A percentile compares a stretch with the other conserved stretches of the same genome.
These are phyloP conservation scores for Talaromyces sp. DNA, from an alignment of 2,329 filamentous ascomycete species.

Conservation along the genomic window DNA sequence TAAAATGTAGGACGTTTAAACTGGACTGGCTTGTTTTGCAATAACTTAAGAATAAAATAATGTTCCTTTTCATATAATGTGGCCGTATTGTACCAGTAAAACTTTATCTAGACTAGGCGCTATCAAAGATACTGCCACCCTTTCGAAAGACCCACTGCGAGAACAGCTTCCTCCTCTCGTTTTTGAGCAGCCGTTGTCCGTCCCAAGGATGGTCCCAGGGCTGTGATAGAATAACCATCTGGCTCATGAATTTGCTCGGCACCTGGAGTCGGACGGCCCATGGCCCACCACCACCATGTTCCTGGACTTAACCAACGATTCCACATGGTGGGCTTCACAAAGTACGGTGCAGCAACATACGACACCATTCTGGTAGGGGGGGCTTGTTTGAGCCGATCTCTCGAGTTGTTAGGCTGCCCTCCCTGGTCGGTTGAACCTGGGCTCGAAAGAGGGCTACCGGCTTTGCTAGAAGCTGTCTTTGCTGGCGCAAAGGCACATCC, in stretches of 20 bases:
- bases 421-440: not conserved
- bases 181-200: not conserved
- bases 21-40: not conserved
- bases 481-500: not conserved
- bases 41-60: not conserved
- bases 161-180: not conserved
- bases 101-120: not conserved
- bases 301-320: conserved; percentile 55
- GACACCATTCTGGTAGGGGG: not conserved
- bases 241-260: conserved; percentile 44
- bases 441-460: not conserved
- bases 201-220: conserved; percentile 53
- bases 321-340: conserved; percentile 55
- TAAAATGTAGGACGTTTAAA: not conserved
- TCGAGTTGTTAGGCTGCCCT: not conserved
- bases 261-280: conserved; percentile 45
- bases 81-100: not conserved
- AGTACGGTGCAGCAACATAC: conserved; percentile 55
- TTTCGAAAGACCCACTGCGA: not conserved
- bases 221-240: conserved; percentile 46
- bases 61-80: not conserved
- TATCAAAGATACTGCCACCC: not conserved
- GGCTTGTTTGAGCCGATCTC: not conserved
- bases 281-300: conserved; percentile 45
- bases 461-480: not conserved